phyloP scores from a whole-genome alignment of 306 rosid species.

The Ochetophila trinervis region DNA sequence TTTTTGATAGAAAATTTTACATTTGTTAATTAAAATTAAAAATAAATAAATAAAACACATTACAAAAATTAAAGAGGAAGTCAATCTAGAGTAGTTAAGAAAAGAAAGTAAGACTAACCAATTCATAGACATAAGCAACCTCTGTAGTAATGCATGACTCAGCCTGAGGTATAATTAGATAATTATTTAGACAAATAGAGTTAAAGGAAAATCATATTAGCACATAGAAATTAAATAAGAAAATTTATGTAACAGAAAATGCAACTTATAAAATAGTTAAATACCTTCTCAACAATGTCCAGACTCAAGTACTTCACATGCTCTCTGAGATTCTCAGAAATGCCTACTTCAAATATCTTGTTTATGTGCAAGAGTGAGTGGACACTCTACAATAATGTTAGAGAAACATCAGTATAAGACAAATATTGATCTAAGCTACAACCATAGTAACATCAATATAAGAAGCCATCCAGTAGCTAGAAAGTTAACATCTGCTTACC shows the following conservation, averaged over 20 bases:
- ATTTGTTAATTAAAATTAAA: no score
- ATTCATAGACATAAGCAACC: conserved; percentile 84
- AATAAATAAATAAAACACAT: no score
- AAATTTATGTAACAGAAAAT: conserved; percentile 12
- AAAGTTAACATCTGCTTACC: neutral
- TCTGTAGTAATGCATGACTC: conserved; percentile 74
- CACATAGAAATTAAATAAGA: neutral
- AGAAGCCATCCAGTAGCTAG: neutral
- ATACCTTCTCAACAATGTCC: conserved; percentile 79
- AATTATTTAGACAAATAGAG: neutral
- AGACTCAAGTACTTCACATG: conserved; percentile 58
- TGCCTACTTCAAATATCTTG: conserved; percentile 95
- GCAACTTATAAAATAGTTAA: conserved; percentile 22
- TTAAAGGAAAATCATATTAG: conserved; percentile 16
- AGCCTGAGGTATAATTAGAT: conserved; percentile 50
- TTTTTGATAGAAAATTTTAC: no score
- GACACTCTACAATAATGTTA: conserved; percentile 53
- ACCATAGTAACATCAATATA: neutral
- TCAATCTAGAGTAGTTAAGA: neutral
- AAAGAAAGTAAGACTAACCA: conserved; percentile 45
- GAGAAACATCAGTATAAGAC: neutral
- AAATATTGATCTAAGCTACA: neutral
- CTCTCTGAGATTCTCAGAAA: conserved; percentile 80
- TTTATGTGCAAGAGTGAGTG: conserved; percentile 81
- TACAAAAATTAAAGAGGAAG: no score